phyloP scores from a whole-genome alignment of 305 asterid genomes.

The Coffea humblotiana region DNA sequence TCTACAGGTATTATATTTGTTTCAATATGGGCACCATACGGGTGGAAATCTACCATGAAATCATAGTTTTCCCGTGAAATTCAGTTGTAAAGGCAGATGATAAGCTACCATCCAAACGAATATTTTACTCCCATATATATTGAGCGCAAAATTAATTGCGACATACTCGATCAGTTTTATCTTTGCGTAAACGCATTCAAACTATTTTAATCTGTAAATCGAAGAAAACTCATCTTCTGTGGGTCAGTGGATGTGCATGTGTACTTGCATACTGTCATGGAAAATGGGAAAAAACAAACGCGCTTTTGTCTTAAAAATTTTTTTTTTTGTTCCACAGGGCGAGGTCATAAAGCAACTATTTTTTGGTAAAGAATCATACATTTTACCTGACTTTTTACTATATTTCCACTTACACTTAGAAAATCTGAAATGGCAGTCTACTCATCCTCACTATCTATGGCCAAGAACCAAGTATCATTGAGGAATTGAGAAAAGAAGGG shows the following conservation, averaged over 20 bases:
- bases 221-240: background rate
- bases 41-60: conserved; percentile 9
- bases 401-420: background rate
- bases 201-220: background rate
- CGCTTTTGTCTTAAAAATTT: background rate
- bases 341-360: background rate
- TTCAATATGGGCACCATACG: background rate
- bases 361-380: background rate
- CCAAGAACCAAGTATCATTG: background rate
- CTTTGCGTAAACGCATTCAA: background rate
- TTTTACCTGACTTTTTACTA: background rate
- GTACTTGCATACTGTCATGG: background rate
- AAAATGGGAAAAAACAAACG: background rate
- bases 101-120: background rate
- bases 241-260: background rate
- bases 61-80: background rate
- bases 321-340: background rate
- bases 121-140: too few relatives aligned
- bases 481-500: background rate
- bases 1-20: background rate
- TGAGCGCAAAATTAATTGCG: background rate
- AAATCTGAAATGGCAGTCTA: conserved; percentile 13
- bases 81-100: background rate
- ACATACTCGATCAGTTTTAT: background rate
- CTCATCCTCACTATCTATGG: conserved; percentile 15